Evolutionary conservation across 257 asterid genomes (phyloP), one percentile per base, ranked within the genome.

Genomic region (Fraxinus anomala): DNA sequence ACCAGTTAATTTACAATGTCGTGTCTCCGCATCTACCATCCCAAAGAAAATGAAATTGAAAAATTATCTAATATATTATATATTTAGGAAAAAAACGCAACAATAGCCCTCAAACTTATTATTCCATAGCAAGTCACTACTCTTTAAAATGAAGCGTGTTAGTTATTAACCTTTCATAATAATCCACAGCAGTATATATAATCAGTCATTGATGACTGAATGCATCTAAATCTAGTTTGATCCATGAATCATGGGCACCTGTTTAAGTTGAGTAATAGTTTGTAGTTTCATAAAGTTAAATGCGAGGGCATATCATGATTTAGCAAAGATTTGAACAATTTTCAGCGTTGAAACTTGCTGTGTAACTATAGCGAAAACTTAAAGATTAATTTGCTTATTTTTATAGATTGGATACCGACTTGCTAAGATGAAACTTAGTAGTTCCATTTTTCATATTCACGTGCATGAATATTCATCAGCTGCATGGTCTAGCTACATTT

Each of bases 11-110:
- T 44, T n/a, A 11, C 34, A 44, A 21, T 39, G 37, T 84, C 82
- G 82, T 76, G 82, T 72, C 74, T 72, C 87, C 85, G 54, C 88
- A 68, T 75, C 72, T 67, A n/a, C 61, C n/a, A 42, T 68, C 8
- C 24, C 37, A 30, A 39, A 68, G 5, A 26, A 12, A 5, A 12
- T 10, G 36, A 63, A 26, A 16, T 14, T 10, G 17, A 26, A 26
- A 23, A 24, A 26, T 59, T 0, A 56, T 56, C 21, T 17, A 51
- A 16, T 0, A 19, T 5, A 5, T 16, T 5, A 5, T 16, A 51
- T 51, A 51, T 49, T 4, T 49, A 49, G 6, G 21, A 5, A 51
- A 51, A 19, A 51, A 51, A 14, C 5, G 63, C n/a, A 17, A 51
- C 9, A 17, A 3, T 17, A 19, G 30, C 68, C 68, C 17, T 23